Conservation (phyloP, 2,329 filamentous ascomycete genomes). For the Grosmannia clavigera region DNA sequence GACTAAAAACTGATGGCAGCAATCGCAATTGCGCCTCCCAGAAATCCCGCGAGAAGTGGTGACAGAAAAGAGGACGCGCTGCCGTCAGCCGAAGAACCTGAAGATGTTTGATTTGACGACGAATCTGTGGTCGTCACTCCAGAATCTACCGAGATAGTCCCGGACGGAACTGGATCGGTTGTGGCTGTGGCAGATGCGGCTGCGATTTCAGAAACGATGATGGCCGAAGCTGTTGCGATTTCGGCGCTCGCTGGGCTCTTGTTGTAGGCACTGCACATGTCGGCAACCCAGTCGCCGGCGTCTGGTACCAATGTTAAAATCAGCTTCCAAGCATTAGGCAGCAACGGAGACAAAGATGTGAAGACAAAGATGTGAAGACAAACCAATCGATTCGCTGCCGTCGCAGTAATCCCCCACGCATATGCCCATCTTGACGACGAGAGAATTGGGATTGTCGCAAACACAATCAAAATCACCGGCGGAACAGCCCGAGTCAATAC, state of each 20-base stretch:
- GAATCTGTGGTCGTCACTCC: not conserved
- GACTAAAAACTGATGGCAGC: not conserved
- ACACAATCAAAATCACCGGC: slow-evolving; percentile 11
- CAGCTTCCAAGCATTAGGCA: too few relatives aligned
- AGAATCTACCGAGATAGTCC: not conserved
- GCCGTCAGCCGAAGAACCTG: not conserved
- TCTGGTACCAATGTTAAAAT: not conserved
- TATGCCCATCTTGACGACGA: slow-evolving; percentile 14
- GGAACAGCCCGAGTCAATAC: slow-evolving; percentile 9
- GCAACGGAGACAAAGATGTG: not conserved
- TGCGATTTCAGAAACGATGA: slow-evolving; percentile 7
- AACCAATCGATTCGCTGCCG: slow-evolving; percentile 5
- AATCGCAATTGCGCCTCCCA: not conserved
- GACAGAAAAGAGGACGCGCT: not conserved
- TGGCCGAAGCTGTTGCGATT: slow-evolving; percentile 6
- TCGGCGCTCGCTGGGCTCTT: slow-evolving; percentile 1
- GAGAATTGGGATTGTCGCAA: slow-evolving; percentile 13
- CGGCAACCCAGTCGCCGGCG: slow-evolving; percentile 11
- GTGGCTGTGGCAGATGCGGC: slow-evolving; percentile 11
- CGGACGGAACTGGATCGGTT: slow-evolving; percentile 8
- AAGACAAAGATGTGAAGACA: not conserved
- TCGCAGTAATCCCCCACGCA: slow-evolving; percentile 12
- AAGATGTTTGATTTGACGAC: not conserved
- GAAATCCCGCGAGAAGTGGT: not conserved
- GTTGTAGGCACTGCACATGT: slow-evolving; percentile 8